Evolutionary conservation across 306 rosid genomes (phyloP).

Genomic region (Potentilla sterilis): DNA sequence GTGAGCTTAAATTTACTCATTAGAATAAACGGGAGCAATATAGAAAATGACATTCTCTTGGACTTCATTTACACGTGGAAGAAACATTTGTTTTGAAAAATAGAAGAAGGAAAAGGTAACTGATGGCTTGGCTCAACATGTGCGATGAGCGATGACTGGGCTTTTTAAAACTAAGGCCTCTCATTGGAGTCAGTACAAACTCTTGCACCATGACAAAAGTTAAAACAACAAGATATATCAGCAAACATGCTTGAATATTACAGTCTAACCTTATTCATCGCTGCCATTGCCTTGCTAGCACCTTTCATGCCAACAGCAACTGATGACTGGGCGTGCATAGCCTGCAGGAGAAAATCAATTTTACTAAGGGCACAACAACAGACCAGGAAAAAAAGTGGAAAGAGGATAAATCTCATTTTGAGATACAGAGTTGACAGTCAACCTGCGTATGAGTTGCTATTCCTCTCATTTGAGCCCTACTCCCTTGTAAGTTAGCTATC

Average conservation of each 20-base stretch:
- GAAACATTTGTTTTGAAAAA: background rate
- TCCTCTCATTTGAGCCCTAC: slow-evolving; percentile 99
- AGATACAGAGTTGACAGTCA: slow-evolving; percentile 16
- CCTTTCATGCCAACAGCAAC: slow-evolving; percentile 96
- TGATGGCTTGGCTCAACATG: background rate
- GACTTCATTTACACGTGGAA: background rate
- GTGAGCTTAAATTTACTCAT: background rate
- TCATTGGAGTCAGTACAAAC: background rate
- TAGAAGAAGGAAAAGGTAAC: background rate
- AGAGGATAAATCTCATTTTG: background rate
- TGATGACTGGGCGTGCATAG: slow-evolving; percentile 86
- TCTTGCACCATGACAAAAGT: background rate
- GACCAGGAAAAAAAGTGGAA: background rate
- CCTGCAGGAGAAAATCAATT: slow-evolving; percentile 51
- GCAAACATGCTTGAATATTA: background rate
- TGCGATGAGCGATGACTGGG: background rate
- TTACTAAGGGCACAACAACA: slow-evolving; percentile 18
- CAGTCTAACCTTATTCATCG: slow-evolving; percentile 78
- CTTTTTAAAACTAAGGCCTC: background rate
- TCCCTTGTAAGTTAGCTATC: slow-evolving; percentile 89
- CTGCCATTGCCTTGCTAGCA: slow-evolving; percentile 83
- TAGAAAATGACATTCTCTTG: background rate
- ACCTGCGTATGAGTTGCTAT: slow-evolving; percentile 98
- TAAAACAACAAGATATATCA: slow-evolving; percentile 2
- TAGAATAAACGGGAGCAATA: background rate